Evolutionary conservation across 1,139 yeast species (phyloP).

Genomic region (Tardiomyces blankii): DNA sequence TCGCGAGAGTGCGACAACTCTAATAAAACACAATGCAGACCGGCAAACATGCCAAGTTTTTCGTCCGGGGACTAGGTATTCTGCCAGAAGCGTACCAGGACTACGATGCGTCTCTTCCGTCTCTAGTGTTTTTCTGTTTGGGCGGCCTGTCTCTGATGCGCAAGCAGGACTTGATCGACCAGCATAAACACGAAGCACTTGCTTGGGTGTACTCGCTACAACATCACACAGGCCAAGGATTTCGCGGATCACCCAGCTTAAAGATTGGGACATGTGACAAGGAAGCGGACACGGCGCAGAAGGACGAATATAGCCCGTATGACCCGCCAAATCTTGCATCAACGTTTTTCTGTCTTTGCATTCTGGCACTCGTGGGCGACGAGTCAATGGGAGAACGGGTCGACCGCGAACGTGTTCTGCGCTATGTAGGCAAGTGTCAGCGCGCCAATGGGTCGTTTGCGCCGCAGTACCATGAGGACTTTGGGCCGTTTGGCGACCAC

Average conservation of each 20-base stretch:
- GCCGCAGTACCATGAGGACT: slow-evolving; percentile 33
- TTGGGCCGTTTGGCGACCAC: slow-evolving; percentile 45
- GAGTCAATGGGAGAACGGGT: slow-evolving; percentile 18
- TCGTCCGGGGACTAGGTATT: slow-evolving; percentile 22
- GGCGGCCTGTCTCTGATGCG: slow-evolving; percentile 49
- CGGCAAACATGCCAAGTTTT: slow-evolving; percentile 18
- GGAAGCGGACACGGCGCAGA: too few relatives aligned
- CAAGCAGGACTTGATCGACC: slow-evolving; percentile 23
- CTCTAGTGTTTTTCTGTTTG: slow-evolving; percentile 56
- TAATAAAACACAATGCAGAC: not conserved
- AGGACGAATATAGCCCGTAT: slow-evolving; percentile 19
- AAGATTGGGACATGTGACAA: too few relatives aligned
- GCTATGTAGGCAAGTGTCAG: slow-evolving; percentile 46
- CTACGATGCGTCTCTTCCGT: slow-evolving; percentile 51
- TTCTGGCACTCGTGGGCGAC: slow-evolving; percentile 38
- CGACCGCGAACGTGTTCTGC: slow-evolving; percentile 37
- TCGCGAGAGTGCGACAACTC: too few relatives aligned
- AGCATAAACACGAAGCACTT: slow-evolving; percentile 25
- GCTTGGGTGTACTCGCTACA: slow-evolving; percentile 40
- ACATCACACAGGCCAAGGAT: slow-evolving; percentile 36
- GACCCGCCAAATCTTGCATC: slow-evolving; percentile 58
- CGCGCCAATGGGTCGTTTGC: slow-evolving; percentile 42
- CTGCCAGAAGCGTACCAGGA: slow-evolving; percentile 25
- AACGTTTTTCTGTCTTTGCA: slow-evolving; percentile 40
- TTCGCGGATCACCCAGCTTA: slow-evolving; percentile 45